Percentiles rank a stretch among this genome's conserved stretches.
Evolutionary conservation across 768 basidiomycete species (phyloP).

Genomic region (Fibroporia radiculosa): DNA sequence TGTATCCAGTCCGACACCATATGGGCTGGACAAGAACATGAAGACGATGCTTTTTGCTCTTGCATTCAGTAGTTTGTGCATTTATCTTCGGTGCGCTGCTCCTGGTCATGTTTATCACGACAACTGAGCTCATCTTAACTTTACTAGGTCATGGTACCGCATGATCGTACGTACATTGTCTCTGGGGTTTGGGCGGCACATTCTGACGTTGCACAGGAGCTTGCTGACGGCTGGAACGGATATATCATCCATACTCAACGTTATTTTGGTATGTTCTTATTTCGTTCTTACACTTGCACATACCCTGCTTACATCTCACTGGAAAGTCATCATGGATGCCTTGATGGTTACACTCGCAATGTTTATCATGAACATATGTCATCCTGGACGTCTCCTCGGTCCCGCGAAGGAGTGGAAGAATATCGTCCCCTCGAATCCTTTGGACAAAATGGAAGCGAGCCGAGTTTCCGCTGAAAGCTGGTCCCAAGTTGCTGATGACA

Average conservation of each 20-base stretch:
- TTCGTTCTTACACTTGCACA: too few species aligned
- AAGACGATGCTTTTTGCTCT: constrained; percentile 21
- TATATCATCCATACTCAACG: constrained; percentile 37
- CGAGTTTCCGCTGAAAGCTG: too few species aligned
- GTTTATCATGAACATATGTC: constrained; percentile 25
- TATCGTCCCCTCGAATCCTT: too few species aligned
- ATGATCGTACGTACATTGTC: constrained; percentile 25
- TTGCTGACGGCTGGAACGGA: constrained; percentile 43
- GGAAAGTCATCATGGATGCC: constrained; percentile 22
- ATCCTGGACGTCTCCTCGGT: constrained; percentile 23
- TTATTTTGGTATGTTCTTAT: constrained; percentile 31
- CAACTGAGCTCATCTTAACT: not conserved
- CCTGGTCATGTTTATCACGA: constrained; percentile 6
- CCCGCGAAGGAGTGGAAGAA: constrained; percentile 1
- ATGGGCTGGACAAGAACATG: constrained; percentile 13
- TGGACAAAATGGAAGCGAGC: too few species aligned
- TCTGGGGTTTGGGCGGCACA: not conserved
- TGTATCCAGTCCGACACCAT: not conserved
- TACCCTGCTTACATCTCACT: not conserved
- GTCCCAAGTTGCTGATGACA: too few species aligned
- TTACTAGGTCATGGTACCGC: constrained; percentile 39
- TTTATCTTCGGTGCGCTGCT: constrained; percentile 21
- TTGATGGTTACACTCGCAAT: constrained; percentile 25
- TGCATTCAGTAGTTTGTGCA: constrained; percentile 16
- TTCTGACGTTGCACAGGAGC: constrained; percentile 16